Conservation (phyloP, 1,284 basidiomycete species). For the Fomitopsis betulina region DNA sequence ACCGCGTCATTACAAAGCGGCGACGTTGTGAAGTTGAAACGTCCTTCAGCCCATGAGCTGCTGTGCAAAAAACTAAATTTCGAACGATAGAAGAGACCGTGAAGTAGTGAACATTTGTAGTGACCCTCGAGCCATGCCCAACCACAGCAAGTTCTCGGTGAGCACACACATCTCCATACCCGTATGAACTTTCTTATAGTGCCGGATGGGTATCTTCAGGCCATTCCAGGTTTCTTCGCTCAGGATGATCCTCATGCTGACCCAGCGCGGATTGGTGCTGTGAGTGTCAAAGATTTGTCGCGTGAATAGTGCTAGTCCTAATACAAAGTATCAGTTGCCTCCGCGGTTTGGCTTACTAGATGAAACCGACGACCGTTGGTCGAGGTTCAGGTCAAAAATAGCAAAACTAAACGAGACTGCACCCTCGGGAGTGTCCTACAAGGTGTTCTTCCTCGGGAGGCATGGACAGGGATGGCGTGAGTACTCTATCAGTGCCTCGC, state of each 20-base stretch:
- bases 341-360: constrained; percentile 61
- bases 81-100: no score
- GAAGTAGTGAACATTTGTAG: no score
- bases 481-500: constrained; percentile 21
- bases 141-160: background rate
- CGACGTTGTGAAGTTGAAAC: background rate
- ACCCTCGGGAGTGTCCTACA: constrained; percentile 40
- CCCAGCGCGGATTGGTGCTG: constrained; percentile 21
- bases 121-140: no score
- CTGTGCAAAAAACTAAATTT: background rate
- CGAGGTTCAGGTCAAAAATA: constrained; percentile 39
- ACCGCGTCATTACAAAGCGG: background rate
- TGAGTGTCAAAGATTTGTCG: constrained; percentile 11
- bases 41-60: background rate
- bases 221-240: constrained; percentile 28
- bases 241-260: constrained; percentile 25
- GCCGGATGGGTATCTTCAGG: constrained; percentile 8
- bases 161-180: background rate
- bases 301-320: background rate
- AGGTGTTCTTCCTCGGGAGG: constrained; percentile 62
- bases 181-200: no score
- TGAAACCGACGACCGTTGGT: constrained; percentile 48
- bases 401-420: constrained; percentile 40
- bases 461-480: constrained; percentile 72
- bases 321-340: constrained; percentile 39